phyloP scores from a whole-genome alignment of 2,329 filamentous ascomycete genomes.

The Chaetothyriales sp. region DNA sequence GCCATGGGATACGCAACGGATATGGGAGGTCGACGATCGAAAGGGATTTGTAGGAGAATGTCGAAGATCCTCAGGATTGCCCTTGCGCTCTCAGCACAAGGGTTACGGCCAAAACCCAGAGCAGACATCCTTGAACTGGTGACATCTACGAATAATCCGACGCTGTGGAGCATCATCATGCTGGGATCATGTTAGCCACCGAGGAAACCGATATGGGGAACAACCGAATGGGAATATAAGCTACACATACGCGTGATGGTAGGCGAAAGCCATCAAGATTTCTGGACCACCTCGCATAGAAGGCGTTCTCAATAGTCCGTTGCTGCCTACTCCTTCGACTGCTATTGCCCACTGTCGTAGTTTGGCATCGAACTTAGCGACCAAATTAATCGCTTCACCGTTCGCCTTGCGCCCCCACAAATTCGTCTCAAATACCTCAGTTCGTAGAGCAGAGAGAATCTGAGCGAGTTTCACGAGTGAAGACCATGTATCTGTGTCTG shows the following conservation, averaged over 20 bases:
- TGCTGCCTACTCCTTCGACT: background rate
- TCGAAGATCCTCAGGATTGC: background rate
- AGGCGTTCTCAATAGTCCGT: background rate
- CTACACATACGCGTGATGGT: background rate
- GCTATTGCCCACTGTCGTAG: background rate
- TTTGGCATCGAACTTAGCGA: background rate
- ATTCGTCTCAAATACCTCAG: background rate
- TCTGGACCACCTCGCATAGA: background rate
- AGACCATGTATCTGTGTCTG: background rate
- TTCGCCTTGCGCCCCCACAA: background rate
- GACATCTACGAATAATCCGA: background rate
- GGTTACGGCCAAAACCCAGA: background rate
- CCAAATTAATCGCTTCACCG: background rate
- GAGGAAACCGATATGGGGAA: background rate
- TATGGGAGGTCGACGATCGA: background rate
- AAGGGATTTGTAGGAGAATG: background rate
- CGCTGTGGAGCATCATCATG: conserved; percentile 1
- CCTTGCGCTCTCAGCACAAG: background rate
- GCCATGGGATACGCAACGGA: background rate
- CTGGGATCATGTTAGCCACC: background rate
- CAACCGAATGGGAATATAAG: too few relatives aligned
- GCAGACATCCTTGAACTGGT: background rate
- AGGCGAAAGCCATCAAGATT: background rate
- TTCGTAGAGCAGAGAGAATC: background rate
- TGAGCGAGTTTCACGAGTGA: background rate